A percentile compares a stretch with the other conserved stretches of the same genome.
Evolutionary conservation across 1,284 basidiomycete genomes (phyloP).

Genomic region (Trichosporon ovoides): DNA sequence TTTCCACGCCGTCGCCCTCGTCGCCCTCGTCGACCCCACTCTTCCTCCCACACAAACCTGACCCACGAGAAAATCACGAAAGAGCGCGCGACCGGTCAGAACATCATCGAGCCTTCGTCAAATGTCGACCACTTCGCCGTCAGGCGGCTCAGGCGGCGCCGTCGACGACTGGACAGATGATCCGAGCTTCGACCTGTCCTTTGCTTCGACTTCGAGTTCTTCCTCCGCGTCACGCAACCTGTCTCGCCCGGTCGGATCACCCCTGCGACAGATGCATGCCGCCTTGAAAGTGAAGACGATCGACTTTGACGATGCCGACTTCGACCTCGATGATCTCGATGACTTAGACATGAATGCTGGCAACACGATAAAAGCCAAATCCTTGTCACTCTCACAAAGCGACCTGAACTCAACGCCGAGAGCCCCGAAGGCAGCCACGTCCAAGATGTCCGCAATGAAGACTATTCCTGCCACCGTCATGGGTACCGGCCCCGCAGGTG

Average conservation of each 20-base stretch:
- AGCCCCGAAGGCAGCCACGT: constrained; percentile 9
- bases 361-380: neutral
- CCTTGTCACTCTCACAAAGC: neutral
- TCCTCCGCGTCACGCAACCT: constrained; percentile 17
- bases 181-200: constrained; percentile 36
- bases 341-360: constrained; percentile 15
- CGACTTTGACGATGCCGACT: constrained; percentile 28
- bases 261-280: constrained; percentile 27
- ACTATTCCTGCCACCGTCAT: constrained; percentile 28
- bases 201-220: constrained; percentile 18
- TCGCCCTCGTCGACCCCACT: neutral
- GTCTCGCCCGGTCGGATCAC: constrained; percentile 20
- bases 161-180: constrained; percentile 42
- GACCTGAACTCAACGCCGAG: neutral
- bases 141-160: constrained; percentile 1
- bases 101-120: neutral
- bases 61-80: neutral
- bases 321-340: constrained; percentile 22
- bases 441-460: constrained; percentile 18
- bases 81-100: neutral
- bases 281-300: constrained; percentile 2
- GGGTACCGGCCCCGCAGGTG: constrained; percentile 32
- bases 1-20: neutral
- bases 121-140: neutral
- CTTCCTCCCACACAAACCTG: neutral